A percentile compares a stretch with the other conserved stretches of the same genome.
Conservation (phyloP, 192 early-diverging fungal species). For the Chytriomyces sp. region DNA sequence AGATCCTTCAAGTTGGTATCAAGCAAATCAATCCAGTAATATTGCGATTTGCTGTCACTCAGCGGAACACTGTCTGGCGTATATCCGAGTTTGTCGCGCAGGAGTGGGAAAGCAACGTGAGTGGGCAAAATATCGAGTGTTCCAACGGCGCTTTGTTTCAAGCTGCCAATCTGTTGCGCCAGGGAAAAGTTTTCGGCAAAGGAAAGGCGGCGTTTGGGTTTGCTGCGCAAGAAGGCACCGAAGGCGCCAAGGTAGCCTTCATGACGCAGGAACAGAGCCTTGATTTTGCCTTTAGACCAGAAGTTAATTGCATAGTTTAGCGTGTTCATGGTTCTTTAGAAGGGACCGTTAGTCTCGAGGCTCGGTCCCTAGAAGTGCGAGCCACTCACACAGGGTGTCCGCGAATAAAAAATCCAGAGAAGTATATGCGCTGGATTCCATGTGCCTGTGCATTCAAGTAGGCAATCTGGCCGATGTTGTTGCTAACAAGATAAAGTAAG, state of each 20-base stretch:
- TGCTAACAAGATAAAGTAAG: constrained; percentile 94
- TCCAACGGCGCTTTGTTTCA: constrained; percentile 61
- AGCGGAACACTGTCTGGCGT: constrained; percentile 72
- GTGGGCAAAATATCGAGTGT: constrained; percentile 62
- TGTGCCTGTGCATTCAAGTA: constrained; percentile 95
- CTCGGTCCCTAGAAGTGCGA: no score
- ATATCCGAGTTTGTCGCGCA: constrained; percentile 55
- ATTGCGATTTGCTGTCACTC: constrained; percentile 52
- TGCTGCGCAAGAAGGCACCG: constrained; percentile 77
- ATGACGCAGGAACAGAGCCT: constrained; percentile 93
- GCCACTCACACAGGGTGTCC: constrained; percentile 93
- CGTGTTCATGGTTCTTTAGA: constrained; percentile 98
- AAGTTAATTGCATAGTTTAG: constrained; percentile 94
- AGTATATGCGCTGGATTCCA: constrained; percentile 87
- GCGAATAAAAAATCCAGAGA: constrained; percentile 97
- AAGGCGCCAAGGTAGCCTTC: constrained; percentile 96
- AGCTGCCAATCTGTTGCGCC: constrained; percentile 54
- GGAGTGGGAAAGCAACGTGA: constrained; percentile 63
- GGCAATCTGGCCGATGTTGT: constrained; percentile 99
- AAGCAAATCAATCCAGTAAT: constrained; percentile 77
- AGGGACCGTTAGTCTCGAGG: no score
- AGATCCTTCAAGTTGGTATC: constrained; percentile 67
- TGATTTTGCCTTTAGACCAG: constrained; percentile 95
- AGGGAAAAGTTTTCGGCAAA: constrained; percentile 85
- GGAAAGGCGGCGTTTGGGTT: constrained; percentile 46